Evolutionary conservation across 2,329 filamentous ascomycete genomes (phyloP), one percentile per base, ranked within the genome.

Genomic region (Grosmannia huntii): DNA sequence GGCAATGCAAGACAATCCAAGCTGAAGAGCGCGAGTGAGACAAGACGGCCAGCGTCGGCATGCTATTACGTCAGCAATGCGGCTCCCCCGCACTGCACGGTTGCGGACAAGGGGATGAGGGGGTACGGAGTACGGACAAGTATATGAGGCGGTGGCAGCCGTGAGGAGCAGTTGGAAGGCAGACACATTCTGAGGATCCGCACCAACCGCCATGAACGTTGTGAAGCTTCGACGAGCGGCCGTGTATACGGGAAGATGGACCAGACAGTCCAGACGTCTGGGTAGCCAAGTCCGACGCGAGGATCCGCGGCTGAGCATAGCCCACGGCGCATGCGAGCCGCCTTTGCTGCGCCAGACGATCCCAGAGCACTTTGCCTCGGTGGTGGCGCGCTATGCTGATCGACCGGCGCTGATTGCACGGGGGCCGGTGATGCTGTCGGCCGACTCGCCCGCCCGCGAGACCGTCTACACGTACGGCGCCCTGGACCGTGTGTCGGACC

Each of bases 401-500:
- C 76, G 77, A 7, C 76, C 76, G 0, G 83, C 83, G 53, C 76
- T 84, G 59, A 77, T 83, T 52, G 71, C 74, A 31, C 76, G 79
- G 55, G 68, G 74, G 0, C 77, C 78, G 0, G 65, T 69, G 1
- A 61, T 66, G 19, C 60, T 9, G 31, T 9, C 31, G 6, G 44
- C 21, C 28, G 28, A 28, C 2, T 36, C 58, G 9, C 54, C 61
- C 4, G 46, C 59, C 10, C 60, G 57, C 49, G 89, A 94, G 65
- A 81, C 79, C 2, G 76, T 75, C 1, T 75, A 95, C 58, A 92
- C 85, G 0, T 97, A 95, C 69, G 74, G 83, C 55, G 77, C 76
- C 6, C 81, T 99, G 11, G 89, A 97, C 69, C 72, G 77, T 3
- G 77, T 82, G 59, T 95, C 90, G 62, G 92, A 90, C 74, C 76